These are phyloP conservation scores for Pyrenophora teres DNA, from an alignment of 2,329 filamentous ascomycete genomes.

Conservation along the genomic window DNA sequence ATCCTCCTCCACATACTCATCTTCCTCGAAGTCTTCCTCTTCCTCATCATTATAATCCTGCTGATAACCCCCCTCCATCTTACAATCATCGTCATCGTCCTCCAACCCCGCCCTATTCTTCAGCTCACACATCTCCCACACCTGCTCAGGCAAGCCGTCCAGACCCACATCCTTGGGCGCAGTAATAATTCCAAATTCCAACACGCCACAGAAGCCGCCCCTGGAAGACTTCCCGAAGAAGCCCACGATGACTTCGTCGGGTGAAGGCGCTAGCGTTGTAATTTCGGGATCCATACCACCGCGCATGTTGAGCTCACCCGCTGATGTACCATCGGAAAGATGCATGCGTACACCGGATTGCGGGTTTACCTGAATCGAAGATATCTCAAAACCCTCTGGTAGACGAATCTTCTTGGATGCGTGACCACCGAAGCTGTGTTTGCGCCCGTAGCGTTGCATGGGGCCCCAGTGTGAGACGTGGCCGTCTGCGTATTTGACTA, in stretches of 20 bases:
- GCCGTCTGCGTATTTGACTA: slow-evolving; percentile 54
- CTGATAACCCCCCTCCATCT: background rate
- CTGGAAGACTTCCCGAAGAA: slow-evolving; percentile 51
- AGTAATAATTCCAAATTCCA: slow-evolving; percentile 57
- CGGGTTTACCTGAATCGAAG: slow-evolving; percentile 38
- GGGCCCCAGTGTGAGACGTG: slow-evolving; percentile 51
- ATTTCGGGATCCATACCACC: slow-evolving; percentile 12
- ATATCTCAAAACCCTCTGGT: slow-evolving; percentile 34
- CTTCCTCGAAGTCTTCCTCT: background rate
- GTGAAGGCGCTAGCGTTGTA: slow-evolving; percentile 35
- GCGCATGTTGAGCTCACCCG: slow-evolving; percentile 38
- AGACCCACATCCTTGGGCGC: slow-evolving; percentile 49
- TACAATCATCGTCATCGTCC: background rate
- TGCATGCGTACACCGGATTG: slow-evolving; percentile 36
- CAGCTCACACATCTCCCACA: slow-evolving; percentile 53
- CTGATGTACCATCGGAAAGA: slow-evolving; percentile 35
- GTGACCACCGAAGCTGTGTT: slow-evolving; percentile 43
- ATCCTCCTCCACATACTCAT: no score
- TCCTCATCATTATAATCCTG: background rate
- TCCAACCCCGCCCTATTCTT: slow-evolving; percentile 39
- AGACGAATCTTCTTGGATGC: slow-evolving; percentile 36
- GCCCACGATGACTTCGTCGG: slow-evolving; percentile 51
- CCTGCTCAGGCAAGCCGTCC: slow-evolving; percentile 47
- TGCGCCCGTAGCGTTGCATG: slow-evolving; percentile 24
- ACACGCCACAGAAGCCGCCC: slow-evolving; percentile 23